Evolutionary conservation across 768 basidiomycete species (phyloP), one percentile per base, ranked within the genome.

Genomic region (Suillus occidentalis): DNA sequence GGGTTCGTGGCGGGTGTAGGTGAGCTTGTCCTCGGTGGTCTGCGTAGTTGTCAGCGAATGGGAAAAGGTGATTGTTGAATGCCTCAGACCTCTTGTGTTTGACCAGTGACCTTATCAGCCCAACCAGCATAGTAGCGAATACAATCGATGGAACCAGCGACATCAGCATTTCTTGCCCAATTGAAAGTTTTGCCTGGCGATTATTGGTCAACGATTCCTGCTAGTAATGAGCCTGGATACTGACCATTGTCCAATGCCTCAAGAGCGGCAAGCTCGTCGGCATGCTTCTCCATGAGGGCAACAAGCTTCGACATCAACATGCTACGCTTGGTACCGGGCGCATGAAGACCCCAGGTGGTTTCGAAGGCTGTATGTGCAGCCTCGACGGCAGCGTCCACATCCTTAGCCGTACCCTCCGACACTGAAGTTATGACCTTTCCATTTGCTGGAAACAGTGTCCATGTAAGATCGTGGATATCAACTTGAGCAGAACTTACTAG

Each of bases 81-180:
- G 18, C 6, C n/a, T 18, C 57, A 2, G 18, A 72, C 72, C 67
- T 94, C 91, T 73, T 93, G 87, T 9, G 86, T 87, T 75, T 92
- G 85, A 7, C 91, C 92, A 8, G 83, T 79, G 60, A 90, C 77
- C 80, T 96, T 97, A 80, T 95, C 95, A 22, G 94, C 92, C 88
- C 92, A 92, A 25, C 95, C 95, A 53, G 88, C 92, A 70, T 90
- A 98, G 79, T 96, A 97, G 40, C 86, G 81, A 69, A 94, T 75
- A 34, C 80, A 81, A 22, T 74, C 79, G 64, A 89, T 81, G 0
- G 85, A 75, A 62, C 76, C 75, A 2, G 71, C 70, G 1, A 91
- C 73, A 67, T 92, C 91, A 0, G 69, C 76, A 18, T 71, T 76
- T 64, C 79, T 84, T n/a, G 87, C 81, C 73, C 76, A 81, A 9